Evolutionary conservation across 169 alveolate genomes (phyloP), one percentile per base, ranked within the genome.

Genomic region (Plasmodium cynomolgi): DNA sequence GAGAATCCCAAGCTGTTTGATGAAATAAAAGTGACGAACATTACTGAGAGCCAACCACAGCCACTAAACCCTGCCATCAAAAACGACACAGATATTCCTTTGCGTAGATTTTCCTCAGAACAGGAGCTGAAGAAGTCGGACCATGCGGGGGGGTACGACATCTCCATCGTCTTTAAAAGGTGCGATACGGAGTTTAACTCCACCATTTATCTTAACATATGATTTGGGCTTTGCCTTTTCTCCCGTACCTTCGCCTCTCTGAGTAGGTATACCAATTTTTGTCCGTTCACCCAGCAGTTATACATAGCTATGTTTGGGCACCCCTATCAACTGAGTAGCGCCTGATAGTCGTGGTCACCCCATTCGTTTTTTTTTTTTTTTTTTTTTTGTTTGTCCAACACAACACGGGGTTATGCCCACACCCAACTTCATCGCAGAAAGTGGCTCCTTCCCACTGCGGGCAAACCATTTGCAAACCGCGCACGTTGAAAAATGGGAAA

Each of bases 11-110:
- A 88, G 41, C 50, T 88, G 23, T 88, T 88, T 88, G 90, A 79
- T 68, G 94, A 88, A 62, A 41, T 88, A 29, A 88, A 88, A 23
- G 90, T 82, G 39, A 37, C 90, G n/a, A 74, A 50, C 26, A 56
- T 80, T 54, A 39, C 80, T 26, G 92, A 73, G 85, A 41, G 74
- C 29, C 77, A 81, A n/a, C 83, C 93, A 54, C 96, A 96, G 93
- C 97, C 97, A n/a, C 80, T 96, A 33, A 96, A 96, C 56, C 96
- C 97, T 7, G 96, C 97, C 33, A 95, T 95, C 39, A 83, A 96
- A 29, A 90, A 74, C 74, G 97, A 95, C 47, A 84, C 97, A 3
- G 97, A 96, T 77, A 96, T 96, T 54, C 96, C 96, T 8, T 33
- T 93, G 62, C 96, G 97, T 7, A 92, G 74, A 80, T 86, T 81